Conservation (phyloP, 1,284 basidiomycete genomes). For the Leccinum pallidistipes region DNA sequence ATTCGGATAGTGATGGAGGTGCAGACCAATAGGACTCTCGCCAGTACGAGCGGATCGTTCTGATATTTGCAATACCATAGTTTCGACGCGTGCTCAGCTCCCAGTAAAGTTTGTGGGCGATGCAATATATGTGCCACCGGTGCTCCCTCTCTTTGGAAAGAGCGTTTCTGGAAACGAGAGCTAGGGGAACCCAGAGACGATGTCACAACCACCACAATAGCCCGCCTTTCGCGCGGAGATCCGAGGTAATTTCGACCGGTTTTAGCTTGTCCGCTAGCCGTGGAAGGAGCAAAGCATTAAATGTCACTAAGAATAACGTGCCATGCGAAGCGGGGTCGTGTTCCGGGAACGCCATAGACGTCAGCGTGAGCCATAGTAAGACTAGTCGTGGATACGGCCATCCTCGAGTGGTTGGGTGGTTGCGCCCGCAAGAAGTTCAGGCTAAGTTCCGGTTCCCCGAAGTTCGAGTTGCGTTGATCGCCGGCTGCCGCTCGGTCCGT, state of each 20-base stretch:
- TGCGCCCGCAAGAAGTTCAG: background rate
- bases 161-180: constrained; percentile 1
- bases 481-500: constrained; percentile 18
- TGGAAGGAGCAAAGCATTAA: background rate
- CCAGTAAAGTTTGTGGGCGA: background rate
- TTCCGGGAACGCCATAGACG: constrained; percentile 15
- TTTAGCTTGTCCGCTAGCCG: background rate
- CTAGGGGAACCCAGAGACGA: background rate
- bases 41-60: constrained; percentile 8
- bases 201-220: background rate
- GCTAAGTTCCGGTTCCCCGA: background rate
- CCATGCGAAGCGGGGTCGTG: background rate
- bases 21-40: constrained; percentile 13
- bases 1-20: constrained; percentile 6
- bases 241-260: background rate
- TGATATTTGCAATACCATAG: constrained; percentile 10
- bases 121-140: constrained; percentile 5
- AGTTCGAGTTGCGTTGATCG: constrained; percentile 3
- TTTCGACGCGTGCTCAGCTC: background rate
- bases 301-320: constrained; percentile 11
- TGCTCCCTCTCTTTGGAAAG: constrained; percentile 4
- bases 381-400: constrained; percentile 6
- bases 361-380: constrained; percentile 7
- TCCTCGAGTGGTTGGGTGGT: constrained; percentile 17
- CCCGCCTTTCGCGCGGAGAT: constrained; percentile 3